These are phyloP conservation scores for Alternaria alternata DNA, from an alignment of 2,329 filamentous ascomycete species.

Conservation along the genomic window DNA sequence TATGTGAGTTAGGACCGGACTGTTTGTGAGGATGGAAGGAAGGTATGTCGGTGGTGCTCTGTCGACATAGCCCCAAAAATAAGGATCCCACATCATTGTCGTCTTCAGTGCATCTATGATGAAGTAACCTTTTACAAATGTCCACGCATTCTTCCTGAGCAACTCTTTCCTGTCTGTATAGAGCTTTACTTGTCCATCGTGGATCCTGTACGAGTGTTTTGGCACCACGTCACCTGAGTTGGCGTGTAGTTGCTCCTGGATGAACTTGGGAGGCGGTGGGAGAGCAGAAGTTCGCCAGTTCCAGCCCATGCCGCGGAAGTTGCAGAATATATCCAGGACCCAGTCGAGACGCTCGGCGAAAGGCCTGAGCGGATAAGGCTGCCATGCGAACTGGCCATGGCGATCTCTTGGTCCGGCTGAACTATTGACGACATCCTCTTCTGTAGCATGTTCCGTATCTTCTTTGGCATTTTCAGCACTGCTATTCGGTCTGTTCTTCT, in stretches of 20 bases:
- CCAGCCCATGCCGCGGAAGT: constrained; percentile 68
- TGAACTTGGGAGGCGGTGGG: constrained; percentile 52
- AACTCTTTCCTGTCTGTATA: constrained; percentile 48
- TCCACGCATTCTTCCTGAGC: constrained; percentile 45
- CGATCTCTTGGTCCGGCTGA: constrained; percentile 39
- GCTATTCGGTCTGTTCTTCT: constrained; percentile 4
- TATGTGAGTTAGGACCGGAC: constrained; percentile 56
- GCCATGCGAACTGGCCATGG: constrained; percentile 59
- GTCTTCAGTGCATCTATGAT: constrained; percentile 74
- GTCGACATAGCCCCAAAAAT: constrained; percentile 69
- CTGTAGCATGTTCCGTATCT: not conserved
- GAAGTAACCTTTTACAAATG: constrained; percentile 67
- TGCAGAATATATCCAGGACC: constrained; percentile 64
- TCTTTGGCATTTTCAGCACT: not conserved
- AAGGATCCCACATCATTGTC: constrained; percentile 77
- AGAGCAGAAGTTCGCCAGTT: constrained; percentile 63
- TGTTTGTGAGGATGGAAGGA: constrained; percentile 54
- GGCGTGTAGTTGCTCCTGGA: constrained; percentile 49
- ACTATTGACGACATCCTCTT: constrained; percentile 22
- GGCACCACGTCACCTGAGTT: constrained; percentile 31
- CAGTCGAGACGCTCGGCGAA: constrained; percentile 65
- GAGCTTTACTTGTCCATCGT: constrained; percentile 48
- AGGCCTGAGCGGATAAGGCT: constrained; percentile 58
- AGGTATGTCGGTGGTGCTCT: constrained; percentile 55
- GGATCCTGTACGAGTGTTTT: constrained; percentile 30